A percentile compares a stretch with the other conserved stretches of the same genome.
Evolutionary conservation across 1,284 basidiomycete species (phyloP).

Genomic region (Pseudozyma sp.): DNA sequence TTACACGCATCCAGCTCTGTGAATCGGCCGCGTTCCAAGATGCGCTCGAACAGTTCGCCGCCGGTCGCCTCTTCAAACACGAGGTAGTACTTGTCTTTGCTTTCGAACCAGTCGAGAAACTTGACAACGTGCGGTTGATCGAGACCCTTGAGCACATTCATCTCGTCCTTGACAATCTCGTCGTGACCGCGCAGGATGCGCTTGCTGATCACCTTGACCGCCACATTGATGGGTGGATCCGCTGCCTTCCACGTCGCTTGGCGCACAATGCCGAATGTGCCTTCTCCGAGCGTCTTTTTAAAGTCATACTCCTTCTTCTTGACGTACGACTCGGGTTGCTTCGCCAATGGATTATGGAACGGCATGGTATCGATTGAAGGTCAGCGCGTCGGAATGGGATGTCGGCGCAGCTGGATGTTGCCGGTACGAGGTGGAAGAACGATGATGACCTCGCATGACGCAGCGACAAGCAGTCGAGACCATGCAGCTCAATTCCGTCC

Average conservation of each 20-base stretch:
- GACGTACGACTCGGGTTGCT: slow-evolving; percentile 58
- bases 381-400: too few species aligned
- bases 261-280: slow-evolving; percentile 65
- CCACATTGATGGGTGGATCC: slow-evolving; percentile 60
- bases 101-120: slow-evolving; percentile 69
- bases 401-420: too few species aligned
- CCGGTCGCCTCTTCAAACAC: slow-evolving; percentile 70
- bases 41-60: slow-evolving; percentile 69
- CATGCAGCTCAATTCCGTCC: too few species aligned
- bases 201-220: slow-evolving; percentile 67
- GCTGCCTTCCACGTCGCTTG: slow-evolving; percentile 57
- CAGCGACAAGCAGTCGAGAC: too few species aligned
- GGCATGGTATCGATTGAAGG: slow-evolving; percentile 25
- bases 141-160: slow-evolving; percentile 66
- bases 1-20: slow-evolving; percentile 67
- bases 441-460: too few species aligned
- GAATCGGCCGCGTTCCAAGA: slow-evolving; percentile 65
- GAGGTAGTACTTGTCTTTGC: slow-evolving; percentile 66
- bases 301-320: slow-evolving; percentile 69
- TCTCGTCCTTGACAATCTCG: slow-evolving; percentile 65
- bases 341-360: slow-evolving; percentile 54
- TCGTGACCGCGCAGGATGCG: slow-evolving; percentile 63
- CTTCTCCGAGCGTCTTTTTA: slow-evolving; percentile 65
- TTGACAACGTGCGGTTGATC: slow-evolving; percentile 73
- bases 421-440: too few species aligned